A percentile compares a stretch with the other conserved stretches of the same genome.
phyloP scores from a whole-genome alignment of 805 yeast genomes.

The Huiozyma sinensis region DNA sequence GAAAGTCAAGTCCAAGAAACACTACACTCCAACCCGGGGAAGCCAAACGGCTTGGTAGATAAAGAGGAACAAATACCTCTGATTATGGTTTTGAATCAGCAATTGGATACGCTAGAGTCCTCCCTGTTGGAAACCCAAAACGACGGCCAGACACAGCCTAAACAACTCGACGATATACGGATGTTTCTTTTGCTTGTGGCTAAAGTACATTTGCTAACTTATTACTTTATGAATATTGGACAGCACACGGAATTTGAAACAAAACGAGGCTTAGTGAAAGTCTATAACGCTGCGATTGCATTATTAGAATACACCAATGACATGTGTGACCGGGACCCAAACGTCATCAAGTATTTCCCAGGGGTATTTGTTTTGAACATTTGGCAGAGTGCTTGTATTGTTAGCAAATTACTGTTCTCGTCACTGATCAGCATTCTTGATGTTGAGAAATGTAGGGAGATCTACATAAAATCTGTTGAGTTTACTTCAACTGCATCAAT shows the following conservation, averaged over 20 bases:
- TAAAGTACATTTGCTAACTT: constrained; percentile 71
- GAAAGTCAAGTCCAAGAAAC: constrained; percentile 77
- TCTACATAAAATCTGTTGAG: constrained; percentile 56
- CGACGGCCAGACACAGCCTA: neutral
- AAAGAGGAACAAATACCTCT: constrained; percentile 66
- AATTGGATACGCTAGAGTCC: constrained; percentile 62
- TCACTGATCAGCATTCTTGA: constrained; percentile 60
- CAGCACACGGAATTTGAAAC: constrained; percentile 40
- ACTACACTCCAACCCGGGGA: constrained; percentile 56
- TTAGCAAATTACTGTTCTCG: constrained; percentile 71
- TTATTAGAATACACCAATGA: constrained; percentile 55
- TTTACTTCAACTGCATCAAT: constrained; percentile 72
- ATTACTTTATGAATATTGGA: constrained; percentile 56
- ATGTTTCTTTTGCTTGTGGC: constrained; percentile 60
- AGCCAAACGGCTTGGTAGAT: constrained; percentile 52
- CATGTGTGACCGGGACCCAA: constrained; percentile 48
- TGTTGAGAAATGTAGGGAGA: constrained; percentile 55
- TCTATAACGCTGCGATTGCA: constrained; percentile 70
- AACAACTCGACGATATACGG: constrained; percentile 52
- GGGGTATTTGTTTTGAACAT: constrained; percentile 69
- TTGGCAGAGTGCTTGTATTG: constrained; percentile 87
- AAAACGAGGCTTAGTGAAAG: constrained; percentile 60
- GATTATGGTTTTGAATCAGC: constrained; percentile 56
- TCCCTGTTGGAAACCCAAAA: neutral
- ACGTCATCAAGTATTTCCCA: constrained; percentile 69